A percentile compares a stretch with the other conserved stretches of the same genome.
Conservation (phyloP, 768 basidiomycete genomes). For the Auriscalpium orientale region DNA sequence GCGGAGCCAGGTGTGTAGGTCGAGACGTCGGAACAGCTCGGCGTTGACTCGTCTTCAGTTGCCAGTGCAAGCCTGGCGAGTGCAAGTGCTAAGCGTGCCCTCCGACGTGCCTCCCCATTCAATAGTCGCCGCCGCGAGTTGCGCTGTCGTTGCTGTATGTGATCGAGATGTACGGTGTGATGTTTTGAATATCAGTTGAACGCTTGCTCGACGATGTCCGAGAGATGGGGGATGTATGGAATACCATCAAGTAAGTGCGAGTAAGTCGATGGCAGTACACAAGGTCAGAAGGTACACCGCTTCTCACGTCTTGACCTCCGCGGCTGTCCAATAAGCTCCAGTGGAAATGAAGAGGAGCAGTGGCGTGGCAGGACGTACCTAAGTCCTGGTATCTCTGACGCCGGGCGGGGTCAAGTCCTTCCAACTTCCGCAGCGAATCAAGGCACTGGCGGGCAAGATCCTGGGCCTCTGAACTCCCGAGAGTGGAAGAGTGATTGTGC, state of each 20-base stretch:
- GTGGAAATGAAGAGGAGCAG: not conserved
- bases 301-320: not conserved
- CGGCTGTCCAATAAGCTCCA: not conserved
- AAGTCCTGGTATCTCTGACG: slow-evolving; percentile 62
- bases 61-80: slow-evolving; percentile 50
- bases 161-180: too few species aligned
- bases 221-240: too few species aligned
- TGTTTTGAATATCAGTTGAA: too few species aligned
- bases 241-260: too few species aligned
- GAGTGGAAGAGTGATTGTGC: slow-evolving; percentile 31
- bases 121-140: not conserved
- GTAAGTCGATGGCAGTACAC: too few species aligned
- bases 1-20: slow-evolving; percentile 38
- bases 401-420: slow-evolving; percentile 58
- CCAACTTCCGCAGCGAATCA: slow-evolving; percentile 46
- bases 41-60: slow-evolving; percentile 29
- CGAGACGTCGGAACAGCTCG: not conserved
- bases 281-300: too few species aligned
- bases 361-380: slow-evolving; percentile 24
- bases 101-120: not conserved
- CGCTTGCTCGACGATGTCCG: too few species aligned
- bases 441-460: slow-evolving; percentile 37
- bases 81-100: slow-evolving; percentile 53
- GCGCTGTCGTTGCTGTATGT: too few species aligned
- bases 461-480: slow-evolving; percentile 24